Evolutionary conservation across 139 green algal genomes (phyloP).

Genomic region (Penium margaritaceum): DNA sequence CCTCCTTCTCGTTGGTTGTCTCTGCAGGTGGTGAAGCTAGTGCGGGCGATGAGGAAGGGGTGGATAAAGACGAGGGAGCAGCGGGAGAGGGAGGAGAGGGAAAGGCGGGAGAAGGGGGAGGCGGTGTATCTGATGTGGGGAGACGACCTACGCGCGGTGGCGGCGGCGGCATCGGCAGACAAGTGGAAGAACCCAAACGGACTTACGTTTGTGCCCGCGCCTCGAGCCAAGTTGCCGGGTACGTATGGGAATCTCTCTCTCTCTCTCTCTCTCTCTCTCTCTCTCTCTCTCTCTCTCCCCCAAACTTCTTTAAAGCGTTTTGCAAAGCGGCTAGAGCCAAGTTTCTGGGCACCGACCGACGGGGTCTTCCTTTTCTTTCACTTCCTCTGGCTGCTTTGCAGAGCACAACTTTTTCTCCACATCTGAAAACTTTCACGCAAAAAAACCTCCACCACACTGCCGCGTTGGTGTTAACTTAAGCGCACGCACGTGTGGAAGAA

Average conservation of each 20-base stretch:
- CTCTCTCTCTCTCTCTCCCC: background rate
- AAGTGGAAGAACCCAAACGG: slow-evolving; percentile 50
- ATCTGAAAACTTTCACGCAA: no score
- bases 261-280: background rate
- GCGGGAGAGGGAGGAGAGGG: slow-evolving; percentile 22
- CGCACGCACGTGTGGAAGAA: slow-evolving; percentile 33
- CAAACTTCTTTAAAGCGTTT: background rate
- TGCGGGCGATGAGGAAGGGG: slow-evolving; percentile 82
- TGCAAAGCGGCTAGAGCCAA: no score
- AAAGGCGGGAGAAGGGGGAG: background rate
- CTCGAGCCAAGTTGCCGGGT: slow-evolving; percentile 78
- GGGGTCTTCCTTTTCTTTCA: no score
- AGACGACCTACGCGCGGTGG: slow-evolving; percentile 74
- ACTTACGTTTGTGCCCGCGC: slow-evolving; percentile 81
- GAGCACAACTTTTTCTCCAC: no score
- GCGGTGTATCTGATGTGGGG: slow-evolving; percentile 83
- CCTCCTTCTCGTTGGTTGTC: slow-evolving; percentile 4
- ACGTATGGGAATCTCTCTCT: slow-evolving; percentile 8
- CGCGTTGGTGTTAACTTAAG: no score
- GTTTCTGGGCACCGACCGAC: no score
- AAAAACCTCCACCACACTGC: no score
- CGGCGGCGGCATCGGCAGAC: slow-evolving; percentile 2
- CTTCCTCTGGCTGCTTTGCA: no score
- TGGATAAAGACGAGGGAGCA: slow-evolving; percentile 68
- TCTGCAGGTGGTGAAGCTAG: slow-evolving; percentile 65